These are phyloP conservation scores for Blastobotrys serpentis DNA, from an alignment of 1,139 yeast genomes.

Conservation along the genomic window DNA sequence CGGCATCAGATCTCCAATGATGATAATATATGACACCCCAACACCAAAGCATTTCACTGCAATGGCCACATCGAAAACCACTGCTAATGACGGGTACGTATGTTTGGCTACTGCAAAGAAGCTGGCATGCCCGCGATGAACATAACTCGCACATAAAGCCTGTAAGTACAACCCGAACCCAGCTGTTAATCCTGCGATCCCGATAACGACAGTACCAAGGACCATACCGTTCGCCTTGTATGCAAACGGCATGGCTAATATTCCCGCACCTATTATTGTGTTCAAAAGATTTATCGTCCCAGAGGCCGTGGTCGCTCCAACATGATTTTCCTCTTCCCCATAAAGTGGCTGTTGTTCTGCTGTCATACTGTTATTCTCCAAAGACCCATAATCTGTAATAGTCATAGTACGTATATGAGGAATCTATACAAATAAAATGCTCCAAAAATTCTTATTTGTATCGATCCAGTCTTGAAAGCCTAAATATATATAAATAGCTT, in stretches of 20 bases:
- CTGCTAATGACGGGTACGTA: constrained; percentile 80
- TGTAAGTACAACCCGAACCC: constrained; percentile 79
- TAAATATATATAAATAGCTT: too few relatives aligned
- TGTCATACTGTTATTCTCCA: neutral
- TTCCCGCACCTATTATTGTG: constrained; percentile 69
- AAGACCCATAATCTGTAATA: neutral
- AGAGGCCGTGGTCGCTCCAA: constrained; percentile 31
- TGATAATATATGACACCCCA: constrained; percentile 80
- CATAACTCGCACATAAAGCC: constrained; percentile 67
- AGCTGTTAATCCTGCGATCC: constrained; percentile 75
- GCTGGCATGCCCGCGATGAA: constrained; percentile 73
- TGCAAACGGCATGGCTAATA: constrained; percentile 89
- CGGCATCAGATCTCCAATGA: constrained; percentile 91
- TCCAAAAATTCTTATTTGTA: too few relatives aligned
- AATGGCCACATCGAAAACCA: constrained; percentile 82
- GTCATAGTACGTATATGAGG: neutral
- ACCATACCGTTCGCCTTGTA: constrained; percentile 80
- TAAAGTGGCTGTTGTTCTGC: neutral
- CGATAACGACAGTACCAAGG: constrained; percentile 62
- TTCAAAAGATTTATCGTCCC: constrained; percentile 40
- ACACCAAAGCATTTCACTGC: constrained; percentile 93
- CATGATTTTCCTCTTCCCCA: neutral
- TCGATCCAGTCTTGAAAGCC: too few relatives aligned
- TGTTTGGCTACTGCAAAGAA: constrained; percentile 81
- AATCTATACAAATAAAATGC: neutral